Percentiles rank a stretch among this genome's conserved stretches.
Conservation (phyloP, 148 eudicot genomes). For the Chenopodium quinoa region DNA sequence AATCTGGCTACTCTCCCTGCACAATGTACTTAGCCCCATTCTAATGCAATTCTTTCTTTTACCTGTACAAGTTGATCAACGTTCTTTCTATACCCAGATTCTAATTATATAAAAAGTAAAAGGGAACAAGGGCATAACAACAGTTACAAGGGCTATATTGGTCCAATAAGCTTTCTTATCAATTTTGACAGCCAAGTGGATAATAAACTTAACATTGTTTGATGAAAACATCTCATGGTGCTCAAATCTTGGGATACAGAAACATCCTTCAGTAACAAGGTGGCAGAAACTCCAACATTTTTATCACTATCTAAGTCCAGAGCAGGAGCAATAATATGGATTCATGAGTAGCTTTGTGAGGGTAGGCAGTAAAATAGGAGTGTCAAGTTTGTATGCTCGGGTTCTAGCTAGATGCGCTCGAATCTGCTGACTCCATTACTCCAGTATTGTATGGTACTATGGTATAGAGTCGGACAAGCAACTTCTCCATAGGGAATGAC, state of each 20-base stretch:
- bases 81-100: neutral
- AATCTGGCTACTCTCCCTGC: neutral
- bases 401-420: no score
- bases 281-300: neutral
- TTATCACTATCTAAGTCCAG: no score
- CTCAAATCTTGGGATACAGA: neutral
- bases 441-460: no score
- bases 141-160: neutral
- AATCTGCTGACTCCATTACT: no score
- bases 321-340: no score
- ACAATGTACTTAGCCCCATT: neutral
- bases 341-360: no score
- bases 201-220: neutral
- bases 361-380: no score
- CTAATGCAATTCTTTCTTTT: neutral
- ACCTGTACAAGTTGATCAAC: neutral
- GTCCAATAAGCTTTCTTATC: neutral
- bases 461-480: no score
- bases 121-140: neutral
- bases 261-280: neutral
- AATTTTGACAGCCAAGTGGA: neutral
- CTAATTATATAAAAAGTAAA: neutral
- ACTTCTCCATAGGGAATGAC: no score
- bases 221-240: neutral
- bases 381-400: no score